These are phyloP conservation scores for Aspergillus uvarum DNA, from an alignment of 2,329 filamentous ascomycete species.

Conservation along the genomic window DNA sequence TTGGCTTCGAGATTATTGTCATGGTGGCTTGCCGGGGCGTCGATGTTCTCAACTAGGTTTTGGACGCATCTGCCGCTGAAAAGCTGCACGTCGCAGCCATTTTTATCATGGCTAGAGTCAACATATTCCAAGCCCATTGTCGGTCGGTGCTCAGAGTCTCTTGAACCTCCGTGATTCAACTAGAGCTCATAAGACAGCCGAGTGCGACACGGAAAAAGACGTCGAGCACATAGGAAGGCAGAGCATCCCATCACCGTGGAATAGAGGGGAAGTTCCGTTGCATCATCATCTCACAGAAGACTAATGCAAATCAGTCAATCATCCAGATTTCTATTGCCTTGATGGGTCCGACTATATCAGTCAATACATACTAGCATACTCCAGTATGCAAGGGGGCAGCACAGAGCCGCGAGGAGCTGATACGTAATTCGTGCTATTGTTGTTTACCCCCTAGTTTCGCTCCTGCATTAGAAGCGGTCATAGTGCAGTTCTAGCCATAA, in stretches of 20 bases:
- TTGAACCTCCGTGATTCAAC: neutral
- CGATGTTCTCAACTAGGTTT: constrained; percentile 9
- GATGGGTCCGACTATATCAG: neutral
- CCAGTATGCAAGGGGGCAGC: neutral
- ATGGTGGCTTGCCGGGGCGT: constrained; percentile 1
- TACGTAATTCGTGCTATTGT: neutral
- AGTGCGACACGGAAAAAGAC: constrained; percentile 1
- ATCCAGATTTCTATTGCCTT: neutral
- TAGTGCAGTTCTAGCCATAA: neutral
- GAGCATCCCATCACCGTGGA: neutral
- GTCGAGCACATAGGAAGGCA: neutral
- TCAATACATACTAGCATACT: neutral
- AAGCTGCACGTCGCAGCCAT: constrained; percentile 12
- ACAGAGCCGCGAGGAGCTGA: neutral
- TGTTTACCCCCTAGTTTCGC: neutral
- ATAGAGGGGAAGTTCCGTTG: neutral
- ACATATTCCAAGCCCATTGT: constrained; percentile 20
- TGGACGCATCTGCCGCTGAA: constrained; percentile 10
- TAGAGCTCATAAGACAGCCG: neutral
- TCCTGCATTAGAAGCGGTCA: neutral
- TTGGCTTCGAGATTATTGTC: constrained; percentile 14
- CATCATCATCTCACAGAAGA: neutral
- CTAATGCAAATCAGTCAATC: neutral
- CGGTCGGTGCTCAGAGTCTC: constrained; percentile 3
- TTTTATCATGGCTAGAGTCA: constrained; percentile 15